Percentiles rank a stretch among this genome's conserved stretches.
Conservation (phyloP, 257 asterid species). For the Misopates orontium region DNA sequence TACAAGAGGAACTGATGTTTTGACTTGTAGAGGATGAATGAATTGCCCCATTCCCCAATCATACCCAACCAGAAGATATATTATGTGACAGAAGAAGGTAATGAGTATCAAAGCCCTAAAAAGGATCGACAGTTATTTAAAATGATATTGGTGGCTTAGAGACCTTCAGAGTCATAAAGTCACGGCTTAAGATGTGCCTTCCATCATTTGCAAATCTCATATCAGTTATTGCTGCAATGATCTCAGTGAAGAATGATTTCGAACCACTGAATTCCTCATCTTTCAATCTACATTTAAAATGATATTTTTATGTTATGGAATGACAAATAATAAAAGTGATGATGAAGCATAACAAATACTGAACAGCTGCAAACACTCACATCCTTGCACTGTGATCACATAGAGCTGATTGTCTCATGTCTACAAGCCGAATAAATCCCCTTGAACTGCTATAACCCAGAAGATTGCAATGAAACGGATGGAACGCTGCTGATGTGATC, state of each 20-base stretch:
- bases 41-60: neutral
- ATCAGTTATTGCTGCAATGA: constrained; percentile 68
- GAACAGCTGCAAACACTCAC: constrained; percentile 43
- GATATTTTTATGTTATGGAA: constrained; percentile 18
- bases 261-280: constrained; percentile 55
- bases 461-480: constrained; percentile 77
- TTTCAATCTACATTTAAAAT: constrained; percentile 45
- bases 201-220: constrained; percentile 76
- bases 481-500: constrained; percentile 76
- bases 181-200: constrained; percentile 72
- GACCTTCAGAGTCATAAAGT: constrained; percentile 76
- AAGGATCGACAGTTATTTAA: constrained; percentile 17
- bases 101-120: constrained; percentile 10
- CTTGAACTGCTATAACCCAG: constrained; percentile 82
- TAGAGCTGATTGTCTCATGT: constrained; percentile 77
- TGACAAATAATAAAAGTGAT: constrained; percentile 3
- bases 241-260: constrained; percentile 77
- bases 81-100: constrained; percentile 19
- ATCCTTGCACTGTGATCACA: constrained; percentile 65
- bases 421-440: constrained; percentile 72
- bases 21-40: neutral
- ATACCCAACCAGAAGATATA: constrained; percentile 21
- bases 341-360: neutral
- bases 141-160: constrained; percentile 26
- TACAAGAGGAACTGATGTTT: constrained; percentile 1